A percentile compares a stretch with the other conserved stretches of the same genome.
phyloP scores from a whole-genome alignment of 345 rosid genomes.

The Eucalyptus shirleyi region DNA sequence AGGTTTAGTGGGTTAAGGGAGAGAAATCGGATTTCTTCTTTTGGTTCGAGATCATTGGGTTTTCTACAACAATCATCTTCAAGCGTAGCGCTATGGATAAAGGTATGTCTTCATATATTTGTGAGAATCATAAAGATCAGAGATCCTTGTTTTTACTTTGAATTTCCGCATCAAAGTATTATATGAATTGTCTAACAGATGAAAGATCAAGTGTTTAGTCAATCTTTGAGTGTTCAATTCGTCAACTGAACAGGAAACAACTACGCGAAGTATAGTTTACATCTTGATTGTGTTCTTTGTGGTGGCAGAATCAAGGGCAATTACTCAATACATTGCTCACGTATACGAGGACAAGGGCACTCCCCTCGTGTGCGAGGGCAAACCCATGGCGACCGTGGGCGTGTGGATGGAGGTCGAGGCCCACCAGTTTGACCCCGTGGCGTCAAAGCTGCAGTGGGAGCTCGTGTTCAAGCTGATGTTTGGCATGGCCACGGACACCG shows the following conservation, averaged over 20 bases:
- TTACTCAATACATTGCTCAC: conserved; percentile 43
- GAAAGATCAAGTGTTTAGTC: not conserved
- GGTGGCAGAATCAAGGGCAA: conserved; percentile 78
- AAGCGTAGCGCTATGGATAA: too few relatives aligned
- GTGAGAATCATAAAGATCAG: too few relatives aligned
- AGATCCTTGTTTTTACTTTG: too few relatives aligned
- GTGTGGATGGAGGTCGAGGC: conserved; percentile 68
- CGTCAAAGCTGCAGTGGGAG: conserved; percentile 53
- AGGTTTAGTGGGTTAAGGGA: too few relatives aligned
- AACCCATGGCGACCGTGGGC: conserved; percentile 10
- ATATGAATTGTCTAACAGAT: too few relatives aligned
- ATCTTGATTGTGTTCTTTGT: not conserved
- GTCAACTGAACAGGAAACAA: not conserved
- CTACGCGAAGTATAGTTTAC: not conserved
- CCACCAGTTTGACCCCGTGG: conserved; percentile 41
- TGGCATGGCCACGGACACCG: conserved; percentile 33
- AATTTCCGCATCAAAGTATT: too few relatives aligned
- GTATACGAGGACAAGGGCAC: conserved; percentile 42
- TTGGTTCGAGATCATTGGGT: too few relatives aligned
- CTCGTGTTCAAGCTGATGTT: conserved; percentile 22
- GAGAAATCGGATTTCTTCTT: too few relatives aligned
- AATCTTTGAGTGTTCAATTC: not conserved
- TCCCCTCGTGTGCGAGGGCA: conserved; percentile 17
- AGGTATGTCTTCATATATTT: too few relatives aligned
- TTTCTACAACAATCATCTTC: too few relatives aligned